phyloP scores from a whole-genome alignment of 345 rosid genomes.

The Salix udensis region DNA sequence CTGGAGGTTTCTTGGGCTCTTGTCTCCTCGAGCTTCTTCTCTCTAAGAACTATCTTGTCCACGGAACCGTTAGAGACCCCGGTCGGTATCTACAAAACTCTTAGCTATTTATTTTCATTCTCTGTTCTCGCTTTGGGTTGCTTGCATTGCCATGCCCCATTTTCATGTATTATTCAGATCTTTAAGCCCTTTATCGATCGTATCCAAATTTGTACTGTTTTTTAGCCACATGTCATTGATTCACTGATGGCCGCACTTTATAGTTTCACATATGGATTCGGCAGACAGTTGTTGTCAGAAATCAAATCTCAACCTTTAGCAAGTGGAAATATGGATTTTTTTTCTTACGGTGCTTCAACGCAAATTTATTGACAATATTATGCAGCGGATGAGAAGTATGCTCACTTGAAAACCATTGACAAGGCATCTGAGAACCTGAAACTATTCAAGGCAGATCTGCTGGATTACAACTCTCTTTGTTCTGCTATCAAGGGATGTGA shows the following conservation, averaged over 20 bases:
- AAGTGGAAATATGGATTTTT: neutral
- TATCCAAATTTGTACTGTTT: neutral
- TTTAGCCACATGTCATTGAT: neutral
- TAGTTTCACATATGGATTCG: neutral
- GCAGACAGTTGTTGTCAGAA: neutral
- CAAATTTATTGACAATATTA: neutral
- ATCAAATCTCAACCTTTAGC: no score
- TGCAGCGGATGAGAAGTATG: slow-evolving; percentile 48
- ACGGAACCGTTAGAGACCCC: slow-evolving; percentile 41
- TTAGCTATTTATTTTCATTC: neutral
- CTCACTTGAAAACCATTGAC: slow-evolving; percentile 45
- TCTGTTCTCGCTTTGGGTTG: no score
- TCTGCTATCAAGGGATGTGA: slow-evolving; percentile 50
- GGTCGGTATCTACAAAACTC: slow-evolving; percentile 17
- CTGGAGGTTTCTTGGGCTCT: slow-evolving; percentile 63
- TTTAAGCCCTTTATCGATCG: no score
- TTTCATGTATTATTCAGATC: neutral
- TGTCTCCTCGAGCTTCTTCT: slow-evolving; percentile 63
- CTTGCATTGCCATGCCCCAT: neutral
- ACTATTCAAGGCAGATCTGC: slow-evolving; percentile 60
- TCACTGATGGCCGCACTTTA: neutral
- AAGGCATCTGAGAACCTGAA: slow-evolving; percentile 55
- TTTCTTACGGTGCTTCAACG: neutral
- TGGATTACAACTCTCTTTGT: slow-evolving; percentile 43
- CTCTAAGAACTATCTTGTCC: slow-evolving; percentile 44